These are phyloP conservation scores for Auriscalpium microsporum DNA, from an alignment of 768 basidiomycete species.

Conservation along the genomic window DNA sequence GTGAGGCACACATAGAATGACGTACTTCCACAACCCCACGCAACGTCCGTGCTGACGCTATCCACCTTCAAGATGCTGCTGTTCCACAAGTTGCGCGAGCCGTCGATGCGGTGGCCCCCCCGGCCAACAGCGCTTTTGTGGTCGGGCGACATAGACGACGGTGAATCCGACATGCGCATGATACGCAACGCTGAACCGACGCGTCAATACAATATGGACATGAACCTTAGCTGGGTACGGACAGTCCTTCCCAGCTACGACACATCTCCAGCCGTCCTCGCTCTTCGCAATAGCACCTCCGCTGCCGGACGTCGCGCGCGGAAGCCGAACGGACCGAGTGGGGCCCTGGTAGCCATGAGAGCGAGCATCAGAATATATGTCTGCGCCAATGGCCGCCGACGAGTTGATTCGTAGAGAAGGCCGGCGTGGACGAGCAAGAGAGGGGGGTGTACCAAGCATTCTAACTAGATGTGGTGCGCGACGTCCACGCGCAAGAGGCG, in stretches of 20 bases:
- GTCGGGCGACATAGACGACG: conserved; percentile 23
- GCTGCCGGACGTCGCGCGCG: conserved; percentile 50
- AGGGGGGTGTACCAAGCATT: too few species aligned
- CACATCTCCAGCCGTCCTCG: conserved; percentile 59
- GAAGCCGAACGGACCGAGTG: conserved; percentile 47
- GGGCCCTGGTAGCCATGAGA: conserved; percentile 37
- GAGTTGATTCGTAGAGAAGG: neutral
- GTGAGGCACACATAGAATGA: conserved; percentile 6
- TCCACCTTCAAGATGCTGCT: conserved; percentile 73
- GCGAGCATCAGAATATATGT: conserved; percentile 33
- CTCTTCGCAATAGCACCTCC: conserved; percentile 61
- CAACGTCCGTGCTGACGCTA: conserved; percentile 69
- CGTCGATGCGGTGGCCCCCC: conserved; percentile 62
- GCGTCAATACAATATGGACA: neutral
- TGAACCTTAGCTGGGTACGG: conserved; percentile 13
- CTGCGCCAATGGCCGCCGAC: neutral
- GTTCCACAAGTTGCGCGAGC: conserved; percentile 71
- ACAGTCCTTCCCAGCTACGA: conserved; percentile 78
- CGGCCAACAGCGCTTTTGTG: conserved; percentile 49
- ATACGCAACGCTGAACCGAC: conserved; percentile 20
- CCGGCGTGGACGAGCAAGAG: neutral
- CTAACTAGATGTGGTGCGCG: too few species aligned
- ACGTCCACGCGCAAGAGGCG: too few species aligned
- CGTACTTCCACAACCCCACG: conserved; percentile 68
- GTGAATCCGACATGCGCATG: conserved; percentile 46